Evolutionary conservation across 2,329 filamentous ascomycete genomes (phyloP).

Genomic region (Epichloe elymi): DNA sequence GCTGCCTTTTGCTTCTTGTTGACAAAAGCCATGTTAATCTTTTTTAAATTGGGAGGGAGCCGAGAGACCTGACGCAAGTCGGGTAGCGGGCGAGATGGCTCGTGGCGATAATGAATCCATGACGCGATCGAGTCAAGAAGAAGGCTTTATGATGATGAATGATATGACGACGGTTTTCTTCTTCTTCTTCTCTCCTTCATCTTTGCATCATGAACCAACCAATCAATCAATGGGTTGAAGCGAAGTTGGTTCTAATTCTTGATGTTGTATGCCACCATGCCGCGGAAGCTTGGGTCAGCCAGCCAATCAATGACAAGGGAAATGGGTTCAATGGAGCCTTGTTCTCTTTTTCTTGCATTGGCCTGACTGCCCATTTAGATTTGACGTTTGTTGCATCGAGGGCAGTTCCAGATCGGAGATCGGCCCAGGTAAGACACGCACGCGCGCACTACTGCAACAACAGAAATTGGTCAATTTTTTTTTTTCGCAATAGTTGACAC

Average conservation of each 20-base stretch:
- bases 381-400: no score
- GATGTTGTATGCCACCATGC: neutral
- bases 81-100: neutral
- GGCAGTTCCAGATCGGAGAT: no score
- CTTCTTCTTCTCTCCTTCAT: neutral
- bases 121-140: neutral
- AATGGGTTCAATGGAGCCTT: no score
- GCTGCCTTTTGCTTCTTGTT: neutral
- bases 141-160: constrained; percentile 2
- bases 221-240: neutral
- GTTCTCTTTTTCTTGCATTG: no score
- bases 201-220: neutral
- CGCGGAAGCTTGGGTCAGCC: no score
- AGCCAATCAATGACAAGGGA: no score
- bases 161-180: neutral
- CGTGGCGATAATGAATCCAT: neutral
- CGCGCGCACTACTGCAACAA: no score
- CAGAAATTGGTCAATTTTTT: no score
- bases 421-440: no score
- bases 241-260: neutral
- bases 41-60: neutral
- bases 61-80: constrained; percentile 1
- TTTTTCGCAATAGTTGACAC: no score
- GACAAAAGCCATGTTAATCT: neutral
- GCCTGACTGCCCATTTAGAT: no score